A percentile compares a stretch with the other conserved stretches of the same genome.
These are phyloP conservation scores for Phytopythium kandeliae DNA, from an alignment of 352 stramenopile species.

Conservation along the genomic window DNA sequence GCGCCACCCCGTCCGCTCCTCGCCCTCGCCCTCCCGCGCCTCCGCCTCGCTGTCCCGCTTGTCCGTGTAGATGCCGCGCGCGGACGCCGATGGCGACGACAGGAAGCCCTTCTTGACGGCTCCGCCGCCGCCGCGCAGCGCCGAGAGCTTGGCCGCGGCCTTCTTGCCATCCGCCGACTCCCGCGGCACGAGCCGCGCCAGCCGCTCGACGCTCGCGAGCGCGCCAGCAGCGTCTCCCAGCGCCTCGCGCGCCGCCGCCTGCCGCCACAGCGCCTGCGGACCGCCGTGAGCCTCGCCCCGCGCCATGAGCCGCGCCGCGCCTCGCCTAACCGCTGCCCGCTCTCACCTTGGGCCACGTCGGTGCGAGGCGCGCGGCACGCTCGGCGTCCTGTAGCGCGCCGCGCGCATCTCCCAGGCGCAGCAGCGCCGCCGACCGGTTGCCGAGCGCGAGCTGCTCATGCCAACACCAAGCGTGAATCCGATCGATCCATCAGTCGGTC, in stretches of 20 bases:
- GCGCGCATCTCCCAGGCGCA: slow-evolving; percentile 65
- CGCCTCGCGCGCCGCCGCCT: slow-evolving; percentile 76
- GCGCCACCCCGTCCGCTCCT: slow-evolving; percentile 26
- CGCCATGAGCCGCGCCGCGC: no score
- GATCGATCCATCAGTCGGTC: no score
- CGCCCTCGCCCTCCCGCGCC: no score
- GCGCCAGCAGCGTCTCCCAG: slow-evolving; percentile 59
- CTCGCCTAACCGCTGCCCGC: no score
- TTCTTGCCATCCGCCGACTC: slow-evolving; percentile 39
- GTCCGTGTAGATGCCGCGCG: slow-evolving; percentile 48
- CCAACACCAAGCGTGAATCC: no score
- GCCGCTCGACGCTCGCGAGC: slow-evolving; percentile 61
- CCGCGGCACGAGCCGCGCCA: slow-evolving; percentile 57
- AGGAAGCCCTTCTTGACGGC: slow-evolving; percentile 53
- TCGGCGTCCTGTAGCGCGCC: slow-evolving; percentile 84
- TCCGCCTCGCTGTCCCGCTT: slow-evolving; percentile 12
- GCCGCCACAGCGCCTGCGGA: slow-evolving; percentile 27
- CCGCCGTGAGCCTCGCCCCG: no score
- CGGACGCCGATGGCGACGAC: slow-evolving; percentile 7
- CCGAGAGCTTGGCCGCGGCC: slow-evolving; percentile 12
- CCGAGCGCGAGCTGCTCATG: slow-evolving; percentile 48
- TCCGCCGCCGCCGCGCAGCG: no score
- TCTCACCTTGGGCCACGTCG: slow-evolving; percentile 86
- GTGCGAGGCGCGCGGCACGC: slow-evolving; percentile 65
- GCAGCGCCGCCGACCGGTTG: slow-evolving; percentile 86